Conservation (phyloP, 257 asterid species). For the Lavandula angustifolia region DNA sequence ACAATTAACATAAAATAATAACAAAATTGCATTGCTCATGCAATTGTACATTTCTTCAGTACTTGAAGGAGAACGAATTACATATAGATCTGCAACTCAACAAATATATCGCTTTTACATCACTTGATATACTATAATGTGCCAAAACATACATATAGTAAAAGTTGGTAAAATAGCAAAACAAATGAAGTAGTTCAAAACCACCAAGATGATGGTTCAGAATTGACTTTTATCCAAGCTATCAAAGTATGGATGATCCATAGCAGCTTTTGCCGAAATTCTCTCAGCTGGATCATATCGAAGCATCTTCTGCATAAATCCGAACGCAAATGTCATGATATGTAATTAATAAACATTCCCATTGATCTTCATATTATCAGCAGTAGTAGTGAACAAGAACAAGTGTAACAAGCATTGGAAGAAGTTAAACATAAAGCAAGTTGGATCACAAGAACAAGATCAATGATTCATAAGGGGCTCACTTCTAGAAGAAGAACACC, state of each 20-base stretch:
- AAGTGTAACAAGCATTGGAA: background rate
- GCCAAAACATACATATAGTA: no score
- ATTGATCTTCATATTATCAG: background rate
- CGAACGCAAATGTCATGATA: slow-evolving; percentile 11
- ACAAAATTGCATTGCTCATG: no score
- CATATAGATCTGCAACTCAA: no score
- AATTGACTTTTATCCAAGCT: slow-evolving; percentile 85
- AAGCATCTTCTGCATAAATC: slow-evolving; percentile 75
- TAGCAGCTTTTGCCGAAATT: slow-evolving; percentile 88
- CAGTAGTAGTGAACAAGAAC: background rate
- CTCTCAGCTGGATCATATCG: slow-evolving; percentile 81
- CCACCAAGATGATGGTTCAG: slow-evolving; percentile 72
- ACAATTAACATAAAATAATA: no score
- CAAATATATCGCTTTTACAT: no score
- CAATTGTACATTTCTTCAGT: no score
- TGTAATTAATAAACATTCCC: background rate
- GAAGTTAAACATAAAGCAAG: no score
- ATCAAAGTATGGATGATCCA: slow-evolving; percentile 93
- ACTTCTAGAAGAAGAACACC: no score
- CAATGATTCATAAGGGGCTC: no score
- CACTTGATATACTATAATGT: no score
- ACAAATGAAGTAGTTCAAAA: slow-evolving; percentile 24
- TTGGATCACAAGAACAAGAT: no score
- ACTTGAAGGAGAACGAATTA: no score
- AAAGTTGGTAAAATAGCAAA: slow-evolving; percentile 8